Conservation (phyloP, 441 rosid genomes). For the Daphne laureola region DNA sequence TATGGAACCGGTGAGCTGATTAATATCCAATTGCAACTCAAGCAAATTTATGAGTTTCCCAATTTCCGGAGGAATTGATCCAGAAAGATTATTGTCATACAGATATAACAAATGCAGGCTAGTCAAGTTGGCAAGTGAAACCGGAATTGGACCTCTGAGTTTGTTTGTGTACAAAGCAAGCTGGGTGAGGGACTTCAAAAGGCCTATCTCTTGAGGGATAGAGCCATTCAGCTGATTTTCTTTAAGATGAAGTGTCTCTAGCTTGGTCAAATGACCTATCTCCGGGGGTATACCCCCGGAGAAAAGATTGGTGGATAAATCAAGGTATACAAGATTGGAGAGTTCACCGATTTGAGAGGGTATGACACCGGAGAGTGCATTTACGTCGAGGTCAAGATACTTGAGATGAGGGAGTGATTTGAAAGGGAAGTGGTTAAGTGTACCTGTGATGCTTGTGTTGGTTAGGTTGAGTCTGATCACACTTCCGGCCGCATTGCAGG, state of each 20-base stretch:
- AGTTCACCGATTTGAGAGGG: conserved; percentile 21
- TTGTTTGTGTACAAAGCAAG: conserved; percentile 21
- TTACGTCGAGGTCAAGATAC: conserved; percentile 19
- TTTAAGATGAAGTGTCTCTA: conserved; percentile 19
- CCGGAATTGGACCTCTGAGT: conserved; percentile 23
- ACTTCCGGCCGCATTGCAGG: conserved; percentile 17
- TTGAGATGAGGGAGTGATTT: conserved; percentile 20
- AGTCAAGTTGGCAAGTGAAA: conserved; percentile 26
- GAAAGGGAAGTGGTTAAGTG: conserved; percentile 23
- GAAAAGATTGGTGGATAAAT: conserved; percentile 21
- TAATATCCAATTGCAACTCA: conserved; percentile 16
- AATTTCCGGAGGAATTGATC: conserved; percentile 29
- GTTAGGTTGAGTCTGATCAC: conserved; percentile 26
- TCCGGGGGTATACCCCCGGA: conserved; percentile 24
- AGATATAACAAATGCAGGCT: conserved; percentile 12
- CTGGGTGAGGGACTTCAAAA: conserved; percentile 11
- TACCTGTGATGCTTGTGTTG: conserved; percentile 18
- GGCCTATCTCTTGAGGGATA: conserved; percentile 28
- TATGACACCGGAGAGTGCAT: conserved; percentile 22
- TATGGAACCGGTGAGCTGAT: conserved; percentile 17
- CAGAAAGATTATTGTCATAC: conserved; percentile 22
- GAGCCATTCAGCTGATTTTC: conserved; percentile 25
- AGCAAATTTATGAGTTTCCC: conserved; percentile 22
- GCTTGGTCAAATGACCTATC: conserved; percentile 22
- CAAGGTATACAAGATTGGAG: conserved; percentile 29